Base-by-base conservation (phyloP, 2,329 filamentous ascomycete species). In the Ophiostoma populinum region DNA sequence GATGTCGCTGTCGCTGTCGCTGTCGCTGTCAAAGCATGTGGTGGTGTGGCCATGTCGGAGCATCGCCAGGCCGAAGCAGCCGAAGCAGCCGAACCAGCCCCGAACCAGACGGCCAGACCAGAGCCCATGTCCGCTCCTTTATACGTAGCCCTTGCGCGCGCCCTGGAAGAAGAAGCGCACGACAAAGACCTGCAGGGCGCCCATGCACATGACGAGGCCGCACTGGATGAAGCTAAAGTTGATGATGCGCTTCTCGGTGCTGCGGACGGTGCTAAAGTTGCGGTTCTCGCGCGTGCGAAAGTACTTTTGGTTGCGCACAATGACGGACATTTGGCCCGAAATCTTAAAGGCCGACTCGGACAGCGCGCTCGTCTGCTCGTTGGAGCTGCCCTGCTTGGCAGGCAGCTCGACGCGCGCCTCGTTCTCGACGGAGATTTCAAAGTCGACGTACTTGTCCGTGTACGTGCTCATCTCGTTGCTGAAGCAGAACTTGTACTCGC, bases 101-200 rank as follows among this genome's bases (percentile, higher is more conserved):
- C 7, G 2, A n/a, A n/a, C n/a, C n/a, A n/a, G n/a, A n/a, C n/a
- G n/a, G n/a, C n/a, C n/a, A n/a, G n/a, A n/a, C n/a, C n/a, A n/a
- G n/a, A n/a, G n/a, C n/a, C n/a, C n/a, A n/a, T n/a, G n/a, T n/a
- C n/a, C n/a, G n/a, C n/a, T 11, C 29, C 28, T 59, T 69, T 55
- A 75, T 58, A 78, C 73, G 50, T 78, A 78, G 42, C 72, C 73
- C 59, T 78, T 78, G 47, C 73, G 63, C 35, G 73, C 73, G 38
- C 73, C 72, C 67, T 94, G 87, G 72, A 98, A 98, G 64, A 98
- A 98, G 75, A 95, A 95, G 45, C 83, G 67, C 48, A 98, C 90
- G 47, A 98, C 76, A 56, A 95, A 94, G 34, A 98, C 90, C 63
- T 98, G 92, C 53, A 98, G 59, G 31, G 74, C 86, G 29, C 87